phyloP scores from a whole-genome alignment of 768 basidiomycete species.

The Lactifluus volemus region DNA sequence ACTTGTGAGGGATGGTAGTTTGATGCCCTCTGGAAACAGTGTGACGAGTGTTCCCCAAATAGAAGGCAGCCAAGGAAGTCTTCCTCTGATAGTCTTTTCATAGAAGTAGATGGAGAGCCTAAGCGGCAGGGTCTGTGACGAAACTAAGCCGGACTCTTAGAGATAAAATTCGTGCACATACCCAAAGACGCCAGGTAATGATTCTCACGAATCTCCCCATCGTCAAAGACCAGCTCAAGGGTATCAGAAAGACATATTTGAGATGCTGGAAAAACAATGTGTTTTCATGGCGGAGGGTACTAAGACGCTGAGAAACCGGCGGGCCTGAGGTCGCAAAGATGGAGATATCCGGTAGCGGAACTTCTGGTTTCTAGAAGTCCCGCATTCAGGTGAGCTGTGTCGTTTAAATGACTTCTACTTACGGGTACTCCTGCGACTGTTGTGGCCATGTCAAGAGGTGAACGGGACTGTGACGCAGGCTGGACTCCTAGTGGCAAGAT shows the following conservation, averaged over 20 bases:
- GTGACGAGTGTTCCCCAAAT: neutral
- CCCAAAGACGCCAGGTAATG: neutral
- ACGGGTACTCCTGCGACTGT: neutral
- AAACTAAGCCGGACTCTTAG: neutral
- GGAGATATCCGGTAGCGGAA: neutral
- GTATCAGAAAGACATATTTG: constrained; percentile 9
- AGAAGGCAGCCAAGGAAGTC: constrained; percentile 15
- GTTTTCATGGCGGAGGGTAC: neutral
- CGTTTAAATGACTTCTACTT: neutral
- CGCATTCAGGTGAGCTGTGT: neutral
- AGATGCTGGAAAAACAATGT: constrained; percentile 1
- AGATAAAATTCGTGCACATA: neutral
- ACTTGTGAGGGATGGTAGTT: constrained; percentile 5
- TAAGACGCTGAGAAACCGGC: neutral
- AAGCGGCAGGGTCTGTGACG: constrained; percentile 9
- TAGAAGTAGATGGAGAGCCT: constrained; percentile 11
- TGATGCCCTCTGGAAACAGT: constrained; percentile 16
- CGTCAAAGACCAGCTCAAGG: constrained; percentile 17
- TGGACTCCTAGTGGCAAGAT: neutral
- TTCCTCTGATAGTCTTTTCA: constrained; percentile 4
- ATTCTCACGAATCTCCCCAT: neutral
- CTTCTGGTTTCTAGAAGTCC: neutral
- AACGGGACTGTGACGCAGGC: neutral
- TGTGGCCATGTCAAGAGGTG: neutral
- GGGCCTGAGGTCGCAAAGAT: neutral